Evolutionary conservation across 1,284 basidiomycete species (phyloP).

Genomic region (Apiotrichum mycotoxinovorans): DNA sequence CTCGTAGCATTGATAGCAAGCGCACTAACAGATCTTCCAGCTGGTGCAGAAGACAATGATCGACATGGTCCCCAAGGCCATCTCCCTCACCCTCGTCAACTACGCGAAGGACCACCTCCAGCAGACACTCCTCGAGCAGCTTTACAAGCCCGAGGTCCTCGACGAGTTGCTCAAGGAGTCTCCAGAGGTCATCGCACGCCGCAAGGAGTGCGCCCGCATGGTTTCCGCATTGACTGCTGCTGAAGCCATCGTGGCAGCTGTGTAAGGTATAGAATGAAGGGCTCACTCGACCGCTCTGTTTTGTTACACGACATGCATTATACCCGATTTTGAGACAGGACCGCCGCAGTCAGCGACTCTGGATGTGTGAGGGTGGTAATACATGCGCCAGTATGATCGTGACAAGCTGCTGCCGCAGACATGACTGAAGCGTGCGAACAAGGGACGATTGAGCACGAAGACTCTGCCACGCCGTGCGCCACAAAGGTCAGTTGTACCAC

Average conservation of each 20-base stretch:
- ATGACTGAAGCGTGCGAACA: too few relatives aligned
- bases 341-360: too few relatives aligned
- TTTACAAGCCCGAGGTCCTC: slow-evolving; percentile 72
- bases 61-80: slow-evolving; percentile 98
- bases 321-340: slow-evolving; percentile 1
- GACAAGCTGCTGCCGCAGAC: too few relatives aligned
- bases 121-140: slow-evolving; percentile 34
- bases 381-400: too few relatives aligned
- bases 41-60: slow-evolving; percentile 76
- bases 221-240: slow-evolving; percentile 84
- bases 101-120: slow-evolving; percentile 76
- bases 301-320: slow-evolving; percentile 6
- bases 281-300: not conserved
- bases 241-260: slow-evolving; percentile 61
- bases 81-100: slow-evolving; percentile 87
- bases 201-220: slow-evolving; percentile 54
- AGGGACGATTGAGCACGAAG: too few relatives aligned
- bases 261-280: slow-evolving; percentile 17
- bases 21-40: slow-evolving; percentile 98
- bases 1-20: slow-evolving; percentile 69
- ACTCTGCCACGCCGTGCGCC: too few relatives aligned
- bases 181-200: slow-evolving; percentile 47
- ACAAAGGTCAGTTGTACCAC: too few relatives aligned
- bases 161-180: slow-evolving; percentile 91
- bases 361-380: not conserved